phyloP scores from a whole-genome alignment of 2,329 filamentous ascomycete genomes.

The Sarocladium brachiariae region DNA sequence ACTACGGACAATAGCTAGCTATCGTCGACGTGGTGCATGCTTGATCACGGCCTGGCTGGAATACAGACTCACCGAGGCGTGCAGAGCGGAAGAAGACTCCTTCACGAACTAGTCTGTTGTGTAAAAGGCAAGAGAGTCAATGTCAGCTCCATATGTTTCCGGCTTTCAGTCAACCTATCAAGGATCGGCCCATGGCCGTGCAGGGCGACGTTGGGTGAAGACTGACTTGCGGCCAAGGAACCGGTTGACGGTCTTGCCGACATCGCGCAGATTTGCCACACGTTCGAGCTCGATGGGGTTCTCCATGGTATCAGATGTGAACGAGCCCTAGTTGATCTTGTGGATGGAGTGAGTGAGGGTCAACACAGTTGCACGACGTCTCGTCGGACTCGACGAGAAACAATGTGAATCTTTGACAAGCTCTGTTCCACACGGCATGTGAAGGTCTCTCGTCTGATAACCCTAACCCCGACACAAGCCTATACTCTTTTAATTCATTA shows the following conservation, averaged over 20 bases:
- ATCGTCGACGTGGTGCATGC: too few species aligned
- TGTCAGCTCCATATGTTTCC: too few species aligned
- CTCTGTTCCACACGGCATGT: neutral
- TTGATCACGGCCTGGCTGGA: neutral
- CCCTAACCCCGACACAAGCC: conserved; percentile 1
- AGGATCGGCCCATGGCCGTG: too few species aligned
- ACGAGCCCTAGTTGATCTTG: neutral
- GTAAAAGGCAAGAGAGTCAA: too few species aligned
- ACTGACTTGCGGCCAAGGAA: conserved; percentile 48
- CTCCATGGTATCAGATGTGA: neutral
- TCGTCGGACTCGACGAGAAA: neutral
- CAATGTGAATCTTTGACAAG: neutral
- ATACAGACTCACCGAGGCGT: conserved; percentile 40
- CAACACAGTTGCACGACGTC: conserved; percentile 1
- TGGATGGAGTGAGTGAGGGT: neutral
- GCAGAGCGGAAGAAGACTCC: conserved; percentile 64
- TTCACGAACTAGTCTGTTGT: conserved; percentile 43
- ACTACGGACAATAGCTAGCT: too few species aligned
- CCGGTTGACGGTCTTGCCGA: conserved; percentile 59
- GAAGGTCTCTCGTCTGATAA: neutral
- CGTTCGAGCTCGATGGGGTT: conserved; percentile 16
- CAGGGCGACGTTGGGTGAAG: too few species aligned
- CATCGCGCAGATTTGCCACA: conserved; percentile 71
- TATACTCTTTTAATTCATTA: too few species aligned
- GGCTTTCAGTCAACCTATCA: too few species aligned